Evolutionary conservation across 176 grass and related monocot genomes (phyloP), one percentile per base, ranked within the genome.

Genomic region (Bothriochloa decipiens): DNA sequence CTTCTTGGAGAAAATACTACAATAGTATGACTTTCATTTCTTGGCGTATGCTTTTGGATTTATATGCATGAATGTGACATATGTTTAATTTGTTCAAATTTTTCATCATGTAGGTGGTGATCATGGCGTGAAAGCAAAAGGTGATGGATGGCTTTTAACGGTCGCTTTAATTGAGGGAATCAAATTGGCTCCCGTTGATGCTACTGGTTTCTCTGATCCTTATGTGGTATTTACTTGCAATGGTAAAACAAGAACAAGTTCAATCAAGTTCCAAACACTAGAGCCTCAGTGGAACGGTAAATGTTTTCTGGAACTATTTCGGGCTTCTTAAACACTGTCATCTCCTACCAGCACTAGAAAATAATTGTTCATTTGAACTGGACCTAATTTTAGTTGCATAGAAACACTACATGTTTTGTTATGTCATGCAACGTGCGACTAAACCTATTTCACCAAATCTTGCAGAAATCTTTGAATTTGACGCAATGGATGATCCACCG

Each of bases 401-500:
- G 10, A 20, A 72, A 65, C 4, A 86, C 11, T 7, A 32, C 22
- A 32, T 35, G 68, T 45, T 77, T 79, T 65, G 40, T 29, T 33
- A 83, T 5, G 83, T 28, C 37, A 42, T 52, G 40, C 52, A 68
- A 62, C 74, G 17, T 5, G 36, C 26, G 72, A 36, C 73, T 87
- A 74, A 86, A 63, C 39, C 17, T 70, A 61, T 72, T 63, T 77
- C 67, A 65, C 13, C 80, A 77, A 46, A 63, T 82, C 35, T 79
- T 90, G 73, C 89, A 98, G 93, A 98, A 82, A 89, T 95, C 46
- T 98, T 95, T 86, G 96, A 95, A 90, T 98, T 95, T 91, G 93
- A 98, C 70, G 93, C 93, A 69, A 94, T 98, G 96, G 82, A 93
- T 86, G 91, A 98, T 75, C 87, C 93, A 45, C 96, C 96, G 40